These are phyloP conservation scores for Neurospora sp. DNA, from an alignment of 495 filamentous ascomycete genomes.

Conservation along the genomic window DNA sequence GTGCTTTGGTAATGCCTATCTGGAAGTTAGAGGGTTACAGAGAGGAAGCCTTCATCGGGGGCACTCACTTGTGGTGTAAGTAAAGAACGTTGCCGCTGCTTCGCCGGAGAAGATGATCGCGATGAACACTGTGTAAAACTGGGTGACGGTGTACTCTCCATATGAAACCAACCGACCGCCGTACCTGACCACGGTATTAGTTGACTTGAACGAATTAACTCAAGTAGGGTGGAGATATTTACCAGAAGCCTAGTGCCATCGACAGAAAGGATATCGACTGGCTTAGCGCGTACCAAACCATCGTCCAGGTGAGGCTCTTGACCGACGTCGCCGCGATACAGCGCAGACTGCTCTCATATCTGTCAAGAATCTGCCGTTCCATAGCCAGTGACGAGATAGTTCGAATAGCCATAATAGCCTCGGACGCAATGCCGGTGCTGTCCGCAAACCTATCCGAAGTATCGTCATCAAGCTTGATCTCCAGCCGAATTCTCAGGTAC, in stretches of 20 bases:
- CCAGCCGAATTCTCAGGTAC: conserved; percentile 39
- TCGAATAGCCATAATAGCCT: conserved; percentile 45
- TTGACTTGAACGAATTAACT: background rate
- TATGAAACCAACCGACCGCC: conserved; percentile 28
- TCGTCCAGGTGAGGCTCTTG: conserved; percentile 24
- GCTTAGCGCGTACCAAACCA: conserved; percentile 30
- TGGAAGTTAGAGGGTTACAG: background rate
- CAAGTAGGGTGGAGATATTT: background rate
- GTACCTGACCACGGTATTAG: conserved; percentile 8
- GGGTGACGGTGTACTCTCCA: conserved; percentile 21
- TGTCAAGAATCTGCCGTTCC: conserved; percentile 36
- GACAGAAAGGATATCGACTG: conserved; percentile 29
- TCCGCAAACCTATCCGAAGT: conserved; percentile 43
- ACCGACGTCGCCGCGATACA: conserved; percentile 24
- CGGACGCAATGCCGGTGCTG: conserved; percentile 43
- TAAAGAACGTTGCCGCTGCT: conserved; percentile 30
- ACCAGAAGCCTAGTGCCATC: conserved; percentile 33
- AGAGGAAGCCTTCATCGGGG: background rate
- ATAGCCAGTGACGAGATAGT: conserved; percentile 45
- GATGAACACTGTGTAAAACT: conserved; percentile 32
- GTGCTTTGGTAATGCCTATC: conserved; percentile 25
- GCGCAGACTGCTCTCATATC: conserved; percentile 26
- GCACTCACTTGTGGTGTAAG: conserved; percentile 28
- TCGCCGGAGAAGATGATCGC: conserved; percentile 34
- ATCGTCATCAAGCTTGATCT: conserved; percentile 41